Conservation (phyloP, 257 asterid genomes). For the Gynochthodes officinalis region DNA sequence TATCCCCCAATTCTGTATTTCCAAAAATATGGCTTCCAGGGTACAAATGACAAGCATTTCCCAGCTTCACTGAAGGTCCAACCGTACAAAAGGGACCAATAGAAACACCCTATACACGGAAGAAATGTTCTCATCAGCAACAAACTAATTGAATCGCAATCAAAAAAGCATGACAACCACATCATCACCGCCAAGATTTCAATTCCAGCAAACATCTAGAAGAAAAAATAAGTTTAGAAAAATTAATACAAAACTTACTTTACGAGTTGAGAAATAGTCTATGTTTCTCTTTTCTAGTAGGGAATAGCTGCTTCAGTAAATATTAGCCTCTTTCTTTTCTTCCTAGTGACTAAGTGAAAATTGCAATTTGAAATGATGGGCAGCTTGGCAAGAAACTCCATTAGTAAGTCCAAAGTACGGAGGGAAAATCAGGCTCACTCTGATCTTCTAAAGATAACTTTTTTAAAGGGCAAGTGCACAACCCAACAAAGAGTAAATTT, state of each 20-base stretch:
- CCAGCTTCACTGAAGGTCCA: conserved; percentile 77
- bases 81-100: conserved; percentile 85
- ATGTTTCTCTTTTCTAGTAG: neutral
- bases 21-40: conserved; percentile 90
- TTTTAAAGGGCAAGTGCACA: neutral
- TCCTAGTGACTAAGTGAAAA: neutral
- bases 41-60: conserved; percentile 58
- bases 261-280: neutral
- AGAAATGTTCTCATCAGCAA: conserved; percentile 25
- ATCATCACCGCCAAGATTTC: neutral
- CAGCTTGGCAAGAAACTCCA: neutral
- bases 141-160: neutral
- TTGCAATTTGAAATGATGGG: neutral
- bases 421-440: conserved; percentile 2
- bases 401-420: too few relatives aligned
- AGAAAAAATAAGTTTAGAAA: neutral
- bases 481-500: neutral
- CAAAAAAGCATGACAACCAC: neutral
- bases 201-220: conserved; percentile 2
- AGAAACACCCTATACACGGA: conserved; percentile 64
- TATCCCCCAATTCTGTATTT: conserved; percentile 70
- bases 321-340: neutral
- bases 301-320: neutral
- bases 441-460: neutral
- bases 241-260: neutral